A percentile compares a stretch with the other conserved stretches of the same genome.
Evolutionary conservation across 257 asterid genomes (phyloP).

Genomic region (Solanum corneliomulleri): DNA sequence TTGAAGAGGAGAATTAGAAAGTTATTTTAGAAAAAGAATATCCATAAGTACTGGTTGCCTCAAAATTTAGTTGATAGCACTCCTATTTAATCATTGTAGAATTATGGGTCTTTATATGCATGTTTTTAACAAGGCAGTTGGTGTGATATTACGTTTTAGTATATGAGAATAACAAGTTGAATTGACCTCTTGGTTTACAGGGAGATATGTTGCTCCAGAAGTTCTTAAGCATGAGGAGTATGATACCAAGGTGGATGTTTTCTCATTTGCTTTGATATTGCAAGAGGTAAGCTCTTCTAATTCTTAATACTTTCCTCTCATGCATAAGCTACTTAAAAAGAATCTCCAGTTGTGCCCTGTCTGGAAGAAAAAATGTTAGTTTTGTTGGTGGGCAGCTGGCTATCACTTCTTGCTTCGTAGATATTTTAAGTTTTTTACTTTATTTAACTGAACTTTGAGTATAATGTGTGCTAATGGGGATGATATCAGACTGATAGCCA

Average conservation of each 20-base stretch:
- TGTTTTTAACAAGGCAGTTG: neutral
- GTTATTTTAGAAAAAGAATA: neutral
- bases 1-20: neutral
- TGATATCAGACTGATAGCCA: neutral
- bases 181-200: conserved; percentile 18
- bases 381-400: neutral
- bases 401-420: neutral
- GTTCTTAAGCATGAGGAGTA: conserved; percentile 74
- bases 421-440: neutral
- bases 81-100: neutral
- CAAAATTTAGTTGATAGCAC: neutral
- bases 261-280: conserved; percentile 76
- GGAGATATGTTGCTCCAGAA: conserved; percentile 86
- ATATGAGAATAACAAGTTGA: neutral
- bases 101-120: neutral
- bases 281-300: conserved; percentile 52
- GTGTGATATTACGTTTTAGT: neutral
- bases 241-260: conserved; percentile 80
- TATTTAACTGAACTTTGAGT: neutral
- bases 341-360: neutral
- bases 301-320: neutral
- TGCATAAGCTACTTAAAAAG: neutral
- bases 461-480: neutral
- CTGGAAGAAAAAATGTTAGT: neutral
- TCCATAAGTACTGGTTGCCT: neutral